phyloP scores from a whole-genome alignment of 148 eudicot genomes.

The Dianthus caryophyllus region DNA sequence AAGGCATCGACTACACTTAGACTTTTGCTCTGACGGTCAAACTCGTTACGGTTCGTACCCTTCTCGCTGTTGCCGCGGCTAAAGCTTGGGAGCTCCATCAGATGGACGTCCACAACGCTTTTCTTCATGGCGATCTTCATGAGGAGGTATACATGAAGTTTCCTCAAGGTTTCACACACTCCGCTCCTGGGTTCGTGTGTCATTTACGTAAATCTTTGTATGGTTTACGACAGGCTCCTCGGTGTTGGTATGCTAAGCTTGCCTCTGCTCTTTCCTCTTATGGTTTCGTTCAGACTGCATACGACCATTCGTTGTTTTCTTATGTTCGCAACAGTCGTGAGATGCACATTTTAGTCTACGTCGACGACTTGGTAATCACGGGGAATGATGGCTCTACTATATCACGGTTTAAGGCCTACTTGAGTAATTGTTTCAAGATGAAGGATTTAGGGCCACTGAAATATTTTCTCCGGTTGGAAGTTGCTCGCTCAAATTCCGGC shows the following conservation, averaged over 20 bases:
- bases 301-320: background rate
- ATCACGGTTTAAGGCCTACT: too few species aligned
- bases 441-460: too few species aligned
- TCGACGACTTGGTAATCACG: too few species aligned
- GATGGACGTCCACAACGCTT: conserved; percentile 4
- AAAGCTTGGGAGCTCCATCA: background rate
- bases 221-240: background rate
- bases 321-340: background rate
- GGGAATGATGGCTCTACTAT: too few species aligned
- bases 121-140: background rate
- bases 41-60: background rate
- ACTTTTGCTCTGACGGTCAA: background rate
- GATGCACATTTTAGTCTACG: too few species aligned
- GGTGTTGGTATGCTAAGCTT: conserved; percentile 6
- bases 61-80: background rate
- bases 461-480: background rate
- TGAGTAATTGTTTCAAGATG: too few species aligned
- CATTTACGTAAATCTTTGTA: background rate
- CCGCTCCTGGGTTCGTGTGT: background rate
- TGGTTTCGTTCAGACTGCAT: background rate
- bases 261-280: background rate
- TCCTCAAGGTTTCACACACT: background rate
- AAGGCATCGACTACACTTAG: background rate
- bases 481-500: background rate
- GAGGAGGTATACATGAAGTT: background rate